Evolutionary conservation across 345 rosid species (phyloP).

Genomic region (Fremontodendron californicum): DNA sequence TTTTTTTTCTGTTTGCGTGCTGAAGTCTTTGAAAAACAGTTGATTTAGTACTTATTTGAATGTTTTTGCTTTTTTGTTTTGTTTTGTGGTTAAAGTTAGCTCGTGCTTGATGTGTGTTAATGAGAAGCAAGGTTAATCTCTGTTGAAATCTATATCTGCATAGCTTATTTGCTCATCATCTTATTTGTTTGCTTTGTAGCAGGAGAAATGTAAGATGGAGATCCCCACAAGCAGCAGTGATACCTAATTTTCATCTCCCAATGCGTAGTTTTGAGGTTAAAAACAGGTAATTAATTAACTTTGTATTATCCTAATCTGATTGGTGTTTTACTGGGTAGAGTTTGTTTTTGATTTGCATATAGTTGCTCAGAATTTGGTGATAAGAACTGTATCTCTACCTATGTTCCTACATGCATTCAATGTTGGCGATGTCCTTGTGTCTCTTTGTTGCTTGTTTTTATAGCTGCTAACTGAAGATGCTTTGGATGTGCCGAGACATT

Average conservation of each 20-base stretch:
- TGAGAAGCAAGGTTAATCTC: background rate
- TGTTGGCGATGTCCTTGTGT: background rate
- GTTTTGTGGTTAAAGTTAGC: background rate
- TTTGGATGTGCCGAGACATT: background rate
- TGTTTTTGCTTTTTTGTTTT: background rate
- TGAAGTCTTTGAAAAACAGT: background rate
- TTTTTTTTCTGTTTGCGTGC: background rate
- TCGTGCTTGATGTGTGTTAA: background rate
- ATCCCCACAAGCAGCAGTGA: slow-evolving; percentile 57
- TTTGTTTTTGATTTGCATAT: background rate
- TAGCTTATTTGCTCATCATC: background rate
- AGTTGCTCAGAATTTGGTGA: background rate
- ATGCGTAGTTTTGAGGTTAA: slow-evolving; percentile 72
- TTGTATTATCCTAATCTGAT: background rate
- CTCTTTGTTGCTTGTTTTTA: background rate
- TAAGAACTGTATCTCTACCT: background rate
- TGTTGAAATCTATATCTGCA: background rate
- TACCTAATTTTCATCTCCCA: slow-evolving; percentile 70
- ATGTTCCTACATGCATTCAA: background rate
- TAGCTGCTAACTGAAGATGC: background rate
- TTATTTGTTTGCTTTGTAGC: slow-evolving; percentile 9
- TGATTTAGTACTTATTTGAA: background rate
- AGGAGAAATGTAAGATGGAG: slow-evolving; percentile 46
- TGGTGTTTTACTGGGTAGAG: background rate
- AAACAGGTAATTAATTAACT: slow-evolving; percentile 39